phyloP scores from a whole-genome alignment of 164 flowering plant species.

The Paratinospora sagittata region DNA sequence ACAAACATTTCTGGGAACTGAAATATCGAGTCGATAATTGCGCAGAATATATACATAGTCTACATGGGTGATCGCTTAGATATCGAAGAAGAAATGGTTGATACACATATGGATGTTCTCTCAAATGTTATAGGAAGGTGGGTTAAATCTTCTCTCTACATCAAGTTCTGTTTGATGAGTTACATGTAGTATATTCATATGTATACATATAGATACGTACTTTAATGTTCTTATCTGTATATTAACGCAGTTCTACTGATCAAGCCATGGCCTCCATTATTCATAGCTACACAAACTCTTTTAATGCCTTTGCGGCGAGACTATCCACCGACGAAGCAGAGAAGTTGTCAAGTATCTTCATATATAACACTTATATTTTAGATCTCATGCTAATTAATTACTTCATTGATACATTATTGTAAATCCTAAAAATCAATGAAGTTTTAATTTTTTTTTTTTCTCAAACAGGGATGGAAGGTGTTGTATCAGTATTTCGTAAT shows the following conservation, averaged over 20 bases:
- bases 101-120: conserved; percentile 36
- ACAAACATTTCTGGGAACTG: background rate
- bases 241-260: background rate
- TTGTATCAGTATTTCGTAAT: conserved; percentile 48
- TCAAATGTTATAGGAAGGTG: conserved; percentile 45
- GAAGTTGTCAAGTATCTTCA: conserved; percentile 29
- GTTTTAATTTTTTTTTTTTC: background rate
- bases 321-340: conserved; percentile 45
- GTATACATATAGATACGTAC: background rate
- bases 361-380: background rate
- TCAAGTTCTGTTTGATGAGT: background rate
- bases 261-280: conserved; percentile 45
- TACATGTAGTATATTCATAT: background rate
- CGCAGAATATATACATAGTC: conserved; percentile 50
- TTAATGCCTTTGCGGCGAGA: conserved; percentile 74
- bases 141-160: background rate
- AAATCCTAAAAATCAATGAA: background rate
- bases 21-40: background rate
- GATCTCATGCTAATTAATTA: background rate
- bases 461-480: conserved; percentile 40
- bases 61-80: conserved; percentile 41
- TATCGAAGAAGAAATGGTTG: conserved; percentile 16
- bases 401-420: background rate
- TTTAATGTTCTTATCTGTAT: background rate
- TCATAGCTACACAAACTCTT: conserved; percentile 54